Evolutionary conservation across 1,284 basidiomycete genomes (phyloP).

Genomic region (Boletus semigastroideus): DNA sequence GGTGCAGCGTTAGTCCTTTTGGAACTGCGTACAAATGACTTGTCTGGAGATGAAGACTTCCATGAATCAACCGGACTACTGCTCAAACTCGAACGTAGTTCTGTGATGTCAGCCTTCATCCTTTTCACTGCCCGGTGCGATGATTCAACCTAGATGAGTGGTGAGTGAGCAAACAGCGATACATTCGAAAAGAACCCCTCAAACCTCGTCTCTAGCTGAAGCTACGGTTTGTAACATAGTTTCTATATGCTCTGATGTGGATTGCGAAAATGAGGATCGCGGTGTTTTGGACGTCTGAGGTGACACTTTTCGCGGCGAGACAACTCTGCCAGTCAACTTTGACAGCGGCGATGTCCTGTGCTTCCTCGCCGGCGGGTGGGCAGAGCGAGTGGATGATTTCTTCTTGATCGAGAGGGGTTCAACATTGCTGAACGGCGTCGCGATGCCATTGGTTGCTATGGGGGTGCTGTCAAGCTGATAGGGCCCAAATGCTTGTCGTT

Average conservation of each 20-base stretch:
- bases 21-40: conserved; percentile 44
- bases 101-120: conserved; percentile 61
- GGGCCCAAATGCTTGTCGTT: conserved; percentile 60
- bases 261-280: conserved; percentile 19
- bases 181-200: background rate
- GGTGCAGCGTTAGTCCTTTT: conserved; percentile 39
- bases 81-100: conserved; percentile 32
- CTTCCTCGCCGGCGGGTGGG: conserved; percentile 46
- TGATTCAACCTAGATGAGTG: conserved; percentile 54
- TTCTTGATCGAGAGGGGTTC: conserved; percentile 82
- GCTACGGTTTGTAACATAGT: conserved; percentile 48
- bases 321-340: conserved; percentile 41
- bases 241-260: conserved; percentile 39
- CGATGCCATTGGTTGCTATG: conserved; percentile 34
- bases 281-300: conserved; percentile 43
- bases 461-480: conserved; percentile 51
- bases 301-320: conserved; percentile 55
- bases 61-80: conserved; percentile 35
- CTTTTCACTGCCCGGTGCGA: conserved; percentile 67
- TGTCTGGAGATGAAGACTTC: conserved; percentile 56
- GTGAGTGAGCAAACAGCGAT: conserved; percentile 3
- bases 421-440: conserved; percentile 33
- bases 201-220: conserved; percentile 69
- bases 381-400: conserved; percentile 57
- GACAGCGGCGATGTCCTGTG: conserved; percentile 51